These are phyloP conservation scores for Colletotrichum sansevieriae DNA, from an alignment of 2,329 filamentous ascomycete species.

Conservation along the genomic window DNA sequence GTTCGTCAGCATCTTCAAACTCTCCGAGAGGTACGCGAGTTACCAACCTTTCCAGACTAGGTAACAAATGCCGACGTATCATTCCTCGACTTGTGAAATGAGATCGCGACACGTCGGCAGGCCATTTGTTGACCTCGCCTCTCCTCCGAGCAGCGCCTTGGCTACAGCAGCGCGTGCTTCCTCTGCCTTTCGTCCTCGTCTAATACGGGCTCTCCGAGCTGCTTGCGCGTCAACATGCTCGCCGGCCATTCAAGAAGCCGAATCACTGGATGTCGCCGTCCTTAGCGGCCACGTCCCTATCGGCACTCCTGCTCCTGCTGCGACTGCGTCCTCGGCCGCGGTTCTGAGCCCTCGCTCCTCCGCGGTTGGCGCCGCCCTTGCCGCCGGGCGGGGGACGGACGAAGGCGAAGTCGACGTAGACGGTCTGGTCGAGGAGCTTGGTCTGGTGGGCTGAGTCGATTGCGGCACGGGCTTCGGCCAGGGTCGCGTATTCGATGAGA, in stretches of 20 bases:
- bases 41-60: constrained; percentile 33
- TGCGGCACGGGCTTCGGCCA: constrained; percentile 83
- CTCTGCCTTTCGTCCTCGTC: too few relatives aligned
- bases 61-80: constrained; percentile 35
- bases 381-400: constrained; percentile 78
- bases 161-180: too few relatives aligned
- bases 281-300: constrained; percentile 20
- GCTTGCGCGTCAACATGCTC: too few relatives aligned
- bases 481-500: constrained; percentile 85
- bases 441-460: constrained; percentile 83
- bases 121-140: background rate
- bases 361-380: constrained; percentile 48
- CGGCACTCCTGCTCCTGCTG: constrained; percentile 54
- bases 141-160: background rate
- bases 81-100: background rate
- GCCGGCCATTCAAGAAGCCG: background rate
- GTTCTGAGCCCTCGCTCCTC: constrained; percentile 55
- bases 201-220: too few relatives aligned
- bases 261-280: constrained; percentile 32
- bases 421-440: constrained; percentile 84
- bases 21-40: background rate
- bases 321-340: constrained; percentile 50
- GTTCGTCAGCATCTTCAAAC: constrained; percentile 15
- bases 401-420: constrained; percentile 87
- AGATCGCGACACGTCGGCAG: constrained; percentile 39